Percentiles rank a stretch among this genome's conserved stretches.
phyloP scores from a whole-genome alignment of 805 yeast genomes.

The Suhomyces tanzawaensis region DNA sequence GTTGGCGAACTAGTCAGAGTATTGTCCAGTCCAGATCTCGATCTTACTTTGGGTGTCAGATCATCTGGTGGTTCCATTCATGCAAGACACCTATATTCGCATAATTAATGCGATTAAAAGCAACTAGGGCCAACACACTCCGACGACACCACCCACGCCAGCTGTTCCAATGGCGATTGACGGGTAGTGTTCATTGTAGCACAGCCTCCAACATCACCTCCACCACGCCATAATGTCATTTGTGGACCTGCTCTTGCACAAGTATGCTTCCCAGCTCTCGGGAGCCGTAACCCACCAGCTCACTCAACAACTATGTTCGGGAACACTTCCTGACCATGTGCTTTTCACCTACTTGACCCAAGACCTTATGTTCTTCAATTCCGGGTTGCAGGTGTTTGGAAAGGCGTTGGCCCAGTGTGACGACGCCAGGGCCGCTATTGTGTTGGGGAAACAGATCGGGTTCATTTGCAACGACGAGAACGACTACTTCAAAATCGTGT shows the following conservation, averaged over 20 bases:
- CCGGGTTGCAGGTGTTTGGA: conserved; percentile 42
- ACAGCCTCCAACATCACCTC: too few relatives aligned
- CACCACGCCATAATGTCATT: conserved; percentile 15
- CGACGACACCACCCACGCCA: too few relatives aligned
- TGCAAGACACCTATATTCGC: background rate
- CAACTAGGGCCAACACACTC: background rate
- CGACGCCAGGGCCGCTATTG: conserved; percentile 33
- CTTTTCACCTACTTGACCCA: conserved; percentile 47
- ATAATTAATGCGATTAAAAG: background rate
- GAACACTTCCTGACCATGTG: conserved; percentile 41
- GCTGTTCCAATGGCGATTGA: too few relatives aligned
- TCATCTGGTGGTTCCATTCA: too few relatives aligned
- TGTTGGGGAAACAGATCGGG: conserved; percentile 50
- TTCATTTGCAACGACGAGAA: conserved; percentile 49
- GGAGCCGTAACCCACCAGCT: conserved; percentile 38
- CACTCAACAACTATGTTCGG: conserved; percentile 46
- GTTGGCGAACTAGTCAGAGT: too few relatives aligned
- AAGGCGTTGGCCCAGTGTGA: conserved; percentile 45
- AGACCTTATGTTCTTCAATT: conserved; percentile 47
- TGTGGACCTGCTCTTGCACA: conserved; percentile 21
- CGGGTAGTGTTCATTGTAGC: too few relatives aligned
- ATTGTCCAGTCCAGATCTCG: too few relatives aligned
- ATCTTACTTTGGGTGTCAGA: too few relatives aligned
- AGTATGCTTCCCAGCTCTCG: conserved; percentile 20
- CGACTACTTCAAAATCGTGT: conserved; percentile 37